These are phyloP conservation scores for Apiospora kogelbergensis DNA, from an alignment of 2,329 filamentous ascomycete genomes.

Conservation along the genomic window DNA sequence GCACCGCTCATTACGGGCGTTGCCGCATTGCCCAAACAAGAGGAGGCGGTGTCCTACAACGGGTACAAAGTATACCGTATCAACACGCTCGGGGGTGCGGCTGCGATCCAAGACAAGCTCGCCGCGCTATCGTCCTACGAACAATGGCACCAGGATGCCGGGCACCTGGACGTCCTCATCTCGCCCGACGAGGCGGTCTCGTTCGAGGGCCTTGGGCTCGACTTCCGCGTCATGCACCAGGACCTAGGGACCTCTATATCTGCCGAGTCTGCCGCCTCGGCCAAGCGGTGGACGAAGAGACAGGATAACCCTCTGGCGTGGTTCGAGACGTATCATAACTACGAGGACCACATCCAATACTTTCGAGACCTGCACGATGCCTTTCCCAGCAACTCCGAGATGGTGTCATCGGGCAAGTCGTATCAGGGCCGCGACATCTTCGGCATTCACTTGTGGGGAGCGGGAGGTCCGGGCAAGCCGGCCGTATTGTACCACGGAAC, in stretches of 20 bases:
- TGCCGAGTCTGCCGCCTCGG: conserved; percentile 23
- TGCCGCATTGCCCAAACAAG: neutral
- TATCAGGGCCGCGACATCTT: conserved; percentile 53
- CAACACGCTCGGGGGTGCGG: conserved; percentile 41
- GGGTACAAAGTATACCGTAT: conserved; percentile 47
- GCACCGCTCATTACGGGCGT: conserved; percentile 7
- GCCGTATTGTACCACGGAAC: conserved; percentile 51
- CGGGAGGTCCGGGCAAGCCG: conserved; percentile 43
- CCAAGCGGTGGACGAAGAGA: conserved; percentile 17
- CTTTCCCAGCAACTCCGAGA: conserved; percentile 45
- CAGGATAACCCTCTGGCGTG: conserved; percentile 37
- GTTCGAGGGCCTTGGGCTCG: conserved; percentile 30
- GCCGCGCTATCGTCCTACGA: conserved; percentile 23
- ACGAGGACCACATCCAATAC: conserved; percentile 49
- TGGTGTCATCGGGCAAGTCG: conserved; percentile 45
- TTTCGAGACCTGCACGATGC: conserved; percentile 40
- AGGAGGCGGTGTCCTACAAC: conserved; percentile 35
- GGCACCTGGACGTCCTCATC: conserved; percentile 33
- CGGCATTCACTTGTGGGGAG: conserved; percentile 53
- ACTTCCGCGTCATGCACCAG: conserved; percentile 30
- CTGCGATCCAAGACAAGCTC: conserved; percentile 34
- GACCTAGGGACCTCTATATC: conserved; percentile 31
- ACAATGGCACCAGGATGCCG: conserved; percentile 23
- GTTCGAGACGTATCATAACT: conserved; percentile 51
- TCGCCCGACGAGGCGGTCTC: conserved; percentile 27